phyloP scores from a whole-genome alignment of 345 rosid species.

The Salix dunnii region DNA sequence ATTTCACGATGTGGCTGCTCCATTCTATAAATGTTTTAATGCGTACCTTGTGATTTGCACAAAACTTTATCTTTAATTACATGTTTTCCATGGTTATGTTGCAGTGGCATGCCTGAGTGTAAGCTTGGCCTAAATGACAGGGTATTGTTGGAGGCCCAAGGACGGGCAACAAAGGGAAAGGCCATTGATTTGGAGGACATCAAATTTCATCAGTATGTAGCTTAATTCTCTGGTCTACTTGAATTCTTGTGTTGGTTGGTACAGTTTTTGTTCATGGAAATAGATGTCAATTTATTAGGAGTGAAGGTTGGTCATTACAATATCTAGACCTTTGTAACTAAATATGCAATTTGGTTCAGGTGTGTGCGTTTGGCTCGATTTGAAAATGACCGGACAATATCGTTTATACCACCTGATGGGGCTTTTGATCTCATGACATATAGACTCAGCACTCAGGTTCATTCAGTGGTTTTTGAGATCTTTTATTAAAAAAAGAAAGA shows the following conservation, averaged over 20 bases:
- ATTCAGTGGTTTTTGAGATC: not conserved
- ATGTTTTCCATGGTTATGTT: not conserved
- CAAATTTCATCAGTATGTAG: conserved; percentile 89
- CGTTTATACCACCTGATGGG: conserved; percentile 97
- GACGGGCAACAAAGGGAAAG: conserved; percentile 88
- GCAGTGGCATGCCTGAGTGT: conserved; percentile 98
- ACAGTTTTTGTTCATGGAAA: not conserved
- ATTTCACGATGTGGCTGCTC: not conserved
- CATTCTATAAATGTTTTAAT: not conserved
- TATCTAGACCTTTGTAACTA: conserved; percentile 5
- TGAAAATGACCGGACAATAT: conserved; percentile 93
- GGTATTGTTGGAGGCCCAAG: conserved; percentile 92
- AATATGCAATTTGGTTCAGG: conserved; percentile 31
- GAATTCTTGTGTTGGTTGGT: conserved; percentile 7
- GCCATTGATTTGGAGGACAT: conserved; percentile 96
- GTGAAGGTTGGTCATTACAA: not conserved
- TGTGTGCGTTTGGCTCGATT: conserved; percentile 96
- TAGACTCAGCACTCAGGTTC: conserved; percentile 94
- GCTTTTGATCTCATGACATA: conserved; percentile 97
- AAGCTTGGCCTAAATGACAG: conserved; percentile 95
- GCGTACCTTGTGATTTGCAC: not conserved
- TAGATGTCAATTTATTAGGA: conserved; percentile 1
- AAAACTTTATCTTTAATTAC: not conserved
- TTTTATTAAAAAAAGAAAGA: not conserved
- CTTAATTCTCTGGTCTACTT: conserved; percentile 12